Evolutionary conservation across 371 early-diverging fungal species (phyloP).

Genomic region (Circinella umbellata): DNA sequence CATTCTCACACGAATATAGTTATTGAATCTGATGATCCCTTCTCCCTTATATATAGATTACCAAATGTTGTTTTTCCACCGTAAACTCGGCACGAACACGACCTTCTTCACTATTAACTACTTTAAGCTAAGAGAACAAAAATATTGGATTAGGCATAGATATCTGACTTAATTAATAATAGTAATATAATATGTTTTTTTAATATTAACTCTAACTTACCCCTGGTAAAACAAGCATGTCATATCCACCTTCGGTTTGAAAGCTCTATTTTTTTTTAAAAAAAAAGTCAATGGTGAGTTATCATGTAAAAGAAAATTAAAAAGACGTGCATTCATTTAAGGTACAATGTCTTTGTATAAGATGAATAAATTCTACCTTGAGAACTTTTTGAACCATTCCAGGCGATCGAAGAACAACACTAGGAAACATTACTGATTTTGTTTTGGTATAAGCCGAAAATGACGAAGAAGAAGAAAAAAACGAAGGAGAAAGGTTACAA

Average conservation of each 20-base stretch:
- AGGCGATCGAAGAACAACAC: constrained; percentile 21
- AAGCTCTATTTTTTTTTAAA: constrained; percentile 32
- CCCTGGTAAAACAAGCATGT: constrained; percentile 48
- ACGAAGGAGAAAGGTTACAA: neutral
- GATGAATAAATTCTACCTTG: constrained; percentile 9
- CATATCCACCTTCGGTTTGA: constrained; percentile 44
- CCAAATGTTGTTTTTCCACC: constrained; percentile 61
- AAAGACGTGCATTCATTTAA: neutral
- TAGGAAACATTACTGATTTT: constrained; percentile 16
- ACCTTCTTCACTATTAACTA: constrained; percentile 48
- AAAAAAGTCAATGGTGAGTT: neutral
- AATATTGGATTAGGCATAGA: too few species aligned
- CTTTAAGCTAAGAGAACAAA: constrained; percentile 37
- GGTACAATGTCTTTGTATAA: too few species aligned
- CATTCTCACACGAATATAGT: too few species aligned
- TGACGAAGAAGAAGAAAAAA: neutral
- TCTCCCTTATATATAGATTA: constrained; percentile 20
- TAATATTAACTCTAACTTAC: constrained; percentile 23
- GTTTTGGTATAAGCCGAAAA: neutral
- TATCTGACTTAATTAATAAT: too few species aligned
- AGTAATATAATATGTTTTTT: too few species aligned
- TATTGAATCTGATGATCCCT: too few species aligned
- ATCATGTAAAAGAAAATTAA: neutral
- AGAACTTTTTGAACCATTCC: constrained; percentile 26
- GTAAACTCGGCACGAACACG: constrained; percentile 51